Evolutionary conservation across 805 yeast genomes (phyloP).

Genomic region (Priceomyces castillae): DNA sequence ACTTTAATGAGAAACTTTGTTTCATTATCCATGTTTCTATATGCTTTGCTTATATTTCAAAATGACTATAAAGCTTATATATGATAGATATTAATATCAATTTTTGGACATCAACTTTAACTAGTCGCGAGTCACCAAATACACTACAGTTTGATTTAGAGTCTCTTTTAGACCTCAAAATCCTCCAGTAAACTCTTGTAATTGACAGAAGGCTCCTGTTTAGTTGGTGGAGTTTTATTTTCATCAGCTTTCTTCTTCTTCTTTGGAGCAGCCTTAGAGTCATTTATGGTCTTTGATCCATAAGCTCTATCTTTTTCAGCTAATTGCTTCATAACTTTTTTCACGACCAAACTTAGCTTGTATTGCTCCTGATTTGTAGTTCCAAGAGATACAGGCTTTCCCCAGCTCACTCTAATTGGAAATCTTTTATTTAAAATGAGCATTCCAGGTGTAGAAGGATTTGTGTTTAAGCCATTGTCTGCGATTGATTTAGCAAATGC

Average conservation of each 20-base stretch:
- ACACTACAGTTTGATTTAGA: not conserved
- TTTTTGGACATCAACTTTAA: not conserved
- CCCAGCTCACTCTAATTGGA: conserved; percentile 58
- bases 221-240: not conserved
- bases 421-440: conserved; percentile 28
- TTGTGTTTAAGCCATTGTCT: conserved; percentile 24
- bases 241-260: not conserved
- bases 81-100: conserved; percentile 1
- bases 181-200: conserved; percentile 13
- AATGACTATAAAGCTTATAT: not conserved
- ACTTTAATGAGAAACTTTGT: conserved; percentile 14
- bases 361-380: conserved; percentile 41
- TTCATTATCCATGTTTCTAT: conserved; percentile 20
- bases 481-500: conserved; percentile 23
- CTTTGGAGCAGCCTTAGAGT: not conserved
- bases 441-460: conserved; percentile 30
- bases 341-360: conserved; percentile 49
- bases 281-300: not conserved
- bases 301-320: conserved; percentile 38
- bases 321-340: conserved; percentile 51
- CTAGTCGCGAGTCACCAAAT: not conserved
- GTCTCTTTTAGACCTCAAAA: conserved; percentile 13
- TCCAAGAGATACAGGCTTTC: conserved; percentile 45
- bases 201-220: not conserved
- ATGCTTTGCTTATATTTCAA: not conserved